These are phyloP conservation scores for Alternaria infectoria DNA, from an alignment of 2,329 filamentous ascomycete genomes.

Conservation along the genomic window DNA sequence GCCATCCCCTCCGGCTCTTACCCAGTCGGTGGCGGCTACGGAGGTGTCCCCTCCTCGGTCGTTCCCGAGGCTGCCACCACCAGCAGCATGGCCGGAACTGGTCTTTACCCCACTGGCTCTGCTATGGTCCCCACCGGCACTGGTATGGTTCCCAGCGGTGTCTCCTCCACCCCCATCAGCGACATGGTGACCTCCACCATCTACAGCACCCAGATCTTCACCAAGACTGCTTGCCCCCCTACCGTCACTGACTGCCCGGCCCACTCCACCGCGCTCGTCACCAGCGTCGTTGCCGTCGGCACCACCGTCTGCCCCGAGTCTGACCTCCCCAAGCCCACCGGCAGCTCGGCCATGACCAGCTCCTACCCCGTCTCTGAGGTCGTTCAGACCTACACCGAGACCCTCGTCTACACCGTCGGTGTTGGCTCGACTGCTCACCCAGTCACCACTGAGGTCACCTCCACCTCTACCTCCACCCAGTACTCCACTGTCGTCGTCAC, in stretches of 20 bases:
- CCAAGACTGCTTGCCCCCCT: constrained; percentile 21
- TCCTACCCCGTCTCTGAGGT: constrained; percentile 33
- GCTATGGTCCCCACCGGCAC: constrained; percentile 39
- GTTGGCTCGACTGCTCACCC: constrained; percentile 53
- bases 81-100: constrained; percentile 8
- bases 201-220: constrained; percentile 53
- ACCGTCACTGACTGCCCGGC: constrained; percentile 14
- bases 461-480: constrained; percentile 40
- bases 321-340: constrained; percentile 20
- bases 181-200: constrained; percentile 49
- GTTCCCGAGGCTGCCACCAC: constrained; percentile 7
- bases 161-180: constrained; percentile 45
- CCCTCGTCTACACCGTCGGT: constrained; percentile 53
- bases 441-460: constrained; percentile 48
- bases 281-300: constrained; percentile 49
- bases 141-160: constrained; percentile 38
- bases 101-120: constrained; percentile 31
- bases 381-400: constrained; percentile 47
- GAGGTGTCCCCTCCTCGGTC: neutral
- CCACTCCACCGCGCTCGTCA: constrained; percentile 45
- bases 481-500: constrained; percentile 44
- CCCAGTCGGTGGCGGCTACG: neutral
- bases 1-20: constrained; percentile 27
- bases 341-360: constrained; percentile 22
- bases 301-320: constrained; percentile 53